Evolutionary conservation across 371 early-diverging fungal genomes (phyloP), one percentile per base, ranked within the genome.

Genomic region (Mucor indicus): DNA sequence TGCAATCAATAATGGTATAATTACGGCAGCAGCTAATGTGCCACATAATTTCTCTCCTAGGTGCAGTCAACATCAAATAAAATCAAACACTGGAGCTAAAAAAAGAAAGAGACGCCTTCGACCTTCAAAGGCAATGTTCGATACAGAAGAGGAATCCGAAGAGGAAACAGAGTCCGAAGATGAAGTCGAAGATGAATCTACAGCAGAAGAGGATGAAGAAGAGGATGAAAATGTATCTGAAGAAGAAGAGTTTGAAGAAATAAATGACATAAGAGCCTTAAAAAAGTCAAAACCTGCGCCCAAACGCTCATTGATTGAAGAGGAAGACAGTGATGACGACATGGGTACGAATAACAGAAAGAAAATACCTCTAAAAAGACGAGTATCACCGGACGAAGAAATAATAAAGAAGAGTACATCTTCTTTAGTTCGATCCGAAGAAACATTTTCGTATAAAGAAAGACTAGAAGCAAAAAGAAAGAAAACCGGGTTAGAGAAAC

Each of bases 261-360:
- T n/a, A n/a, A n/a, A n/a, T n/a, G n/a, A n/a, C n/a, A n/a, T n/a
- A n/a, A n/a, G n/a, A n/a, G n/a, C n/a, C n/a, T n/a, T n/a, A n/a
- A n/a, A n/a, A n/a, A n/a, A n/a, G n/a, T n/a, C n/a, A n/a, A n/a
- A n/a, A n/a, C n/a, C n/a, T n/a, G n/a, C n/a, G n/a, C n/a, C n/a
- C n/a, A n/a, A n/a, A n/a, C n/a, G n/a, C n/a, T n/a, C n/a, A n/a
- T n/a, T n/a, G n/a, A n/a, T n/a, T n/a, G n/a, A n/a, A n/a, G n/a
- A n/a, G n/a, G n/a, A n/a, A n/a, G n/a, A n/a, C 11, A 48, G 38
- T 24, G 62, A 60, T 13, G 57, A 62, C 49, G 57, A 58, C 35
- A 53, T 62, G 50, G 54, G 59, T 21, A 27, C 35, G 22, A n/a
- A n/a, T n/a, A n/a, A n/a, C n/a, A n/a, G n/a, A n/a, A n/a, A n/a